These are phyloP conservation scores for Fusarium sp. DNA, from an alignment of 2,329 filamentous ascomycete genomes.

Conservation along the genomic window DNA sequence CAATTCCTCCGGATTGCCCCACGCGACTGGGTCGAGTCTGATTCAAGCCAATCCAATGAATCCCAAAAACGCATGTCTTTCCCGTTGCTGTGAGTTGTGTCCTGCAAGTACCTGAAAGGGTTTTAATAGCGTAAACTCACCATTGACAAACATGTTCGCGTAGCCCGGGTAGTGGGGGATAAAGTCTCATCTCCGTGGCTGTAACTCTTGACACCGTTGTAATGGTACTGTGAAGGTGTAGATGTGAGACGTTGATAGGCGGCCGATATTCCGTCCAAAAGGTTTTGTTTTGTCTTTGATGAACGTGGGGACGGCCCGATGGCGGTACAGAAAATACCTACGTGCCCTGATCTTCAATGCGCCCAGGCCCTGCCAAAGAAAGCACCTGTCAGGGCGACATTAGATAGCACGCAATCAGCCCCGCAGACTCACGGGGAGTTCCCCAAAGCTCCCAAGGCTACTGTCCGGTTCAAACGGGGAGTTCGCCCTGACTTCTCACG, in stretches of 20 bases:
- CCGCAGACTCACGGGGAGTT: conserved; percentile 41
- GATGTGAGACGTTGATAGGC: conserved; percentile 19
- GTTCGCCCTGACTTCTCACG: conserved; percentile 17
- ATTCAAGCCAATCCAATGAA: conserved; percentile 25
- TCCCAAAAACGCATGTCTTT: conserved; percentile 10
- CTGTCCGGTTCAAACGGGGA: conserved; percentile 23
- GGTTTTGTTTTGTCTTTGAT: not conserved
- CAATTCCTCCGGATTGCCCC: conserved; percentile 29
- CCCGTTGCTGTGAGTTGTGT: conserved; percentile 20
- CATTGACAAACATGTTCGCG: conserved; percentile 35
- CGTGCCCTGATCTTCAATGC: conserved; percentile 4
- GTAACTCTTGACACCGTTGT: conserved; percentile 21
- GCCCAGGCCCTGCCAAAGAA: conserved; percentile 17
- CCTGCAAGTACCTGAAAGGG: conserved; percentile 22
- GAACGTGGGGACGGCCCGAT: conserved; percentile 5
- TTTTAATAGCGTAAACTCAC: conserved; percentile 36
- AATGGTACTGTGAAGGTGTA: conserved; percentile 6
- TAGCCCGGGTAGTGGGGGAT: conserved; percentile 20
- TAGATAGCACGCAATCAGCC: conserved; percentile 35
- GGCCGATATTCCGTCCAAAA: conserved; percentile 14
- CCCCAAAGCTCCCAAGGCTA: conserved; percentile 22
- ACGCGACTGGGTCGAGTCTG: conserved; percentile 19
- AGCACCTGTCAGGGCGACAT: conserved; percentile 19
- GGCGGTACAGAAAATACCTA: conserved; percentile 12
- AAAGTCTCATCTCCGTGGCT: conserved; percentile 17